Conservation (phyloP, 2,329 filamentous ascomycete genomes). For the Pyricularia grisea region DNA sequence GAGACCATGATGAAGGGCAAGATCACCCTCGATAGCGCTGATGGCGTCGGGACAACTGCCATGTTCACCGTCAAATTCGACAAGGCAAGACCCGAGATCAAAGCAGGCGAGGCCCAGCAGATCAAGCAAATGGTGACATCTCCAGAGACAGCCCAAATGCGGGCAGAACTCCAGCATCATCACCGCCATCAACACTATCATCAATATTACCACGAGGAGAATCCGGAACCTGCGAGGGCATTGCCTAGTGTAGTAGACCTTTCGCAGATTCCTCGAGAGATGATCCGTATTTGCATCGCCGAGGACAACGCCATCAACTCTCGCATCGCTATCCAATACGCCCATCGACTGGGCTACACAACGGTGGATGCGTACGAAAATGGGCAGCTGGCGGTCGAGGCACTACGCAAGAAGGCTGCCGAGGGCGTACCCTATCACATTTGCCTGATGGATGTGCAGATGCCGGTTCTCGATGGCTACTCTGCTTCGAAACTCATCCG, state of each 20-base stretch:
- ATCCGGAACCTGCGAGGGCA: constrained; percentile 17
- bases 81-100: constrained; percentile 59
- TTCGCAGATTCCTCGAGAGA: constrained; percentile 61
- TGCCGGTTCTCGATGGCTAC: constrained; percentile 89
- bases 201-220: constrained; percentile 2
- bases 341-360: constrained; percentile 74
- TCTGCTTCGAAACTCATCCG: constrained; percentile 80
- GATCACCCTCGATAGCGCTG: constrained; percentile 71
- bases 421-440: constrained; percentile 77
- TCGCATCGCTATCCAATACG: constrained; percentile 86
- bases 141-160: neutral
- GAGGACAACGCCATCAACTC: constrained; percentile 95
- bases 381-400: constrained; percentile 79
- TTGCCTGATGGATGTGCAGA: constrained; percentile 92
- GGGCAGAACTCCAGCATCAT: neutral
- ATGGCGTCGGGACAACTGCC: constrained; percentile 59
- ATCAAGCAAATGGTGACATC: neutral
- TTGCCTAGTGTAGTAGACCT: constrained; percentile 52
- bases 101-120: constrained; percentile 42
- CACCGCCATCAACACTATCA: constrained; percentile 5
- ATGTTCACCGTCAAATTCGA: constrained; percentile 81
- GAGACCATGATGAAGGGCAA: constrained; percentile 84
- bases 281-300: constrained; percentile 83
- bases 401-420: constrained; percentile 61
- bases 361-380: constrained; percentile 82